Conservation (phyloP, 208 protist genomes). For the Trypanosoma cruzi region DNA sequence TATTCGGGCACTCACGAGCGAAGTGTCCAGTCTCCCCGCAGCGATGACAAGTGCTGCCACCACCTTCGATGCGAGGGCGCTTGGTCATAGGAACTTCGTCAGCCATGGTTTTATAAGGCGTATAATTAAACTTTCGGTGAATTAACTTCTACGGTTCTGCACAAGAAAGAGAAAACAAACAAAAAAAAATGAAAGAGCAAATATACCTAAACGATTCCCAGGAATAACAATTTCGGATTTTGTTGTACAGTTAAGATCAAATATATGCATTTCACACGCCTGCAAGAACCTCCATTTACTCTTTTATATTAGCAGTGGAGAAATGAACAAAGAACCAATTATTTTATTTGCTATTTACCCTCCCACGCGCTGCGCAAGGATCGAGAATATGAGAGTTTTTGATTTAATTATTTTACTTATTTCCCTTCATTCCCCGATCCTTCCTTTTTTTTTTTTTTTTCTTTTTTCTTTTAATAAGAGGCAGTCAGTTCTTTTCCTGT, state of each 20-base stretch:
- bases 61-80: slow-evolving; percentile 31
- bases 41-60: slow-evolving; percentile 47
- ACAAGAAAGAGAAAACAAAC: background rate
- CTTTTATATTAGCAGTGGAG: background rate
- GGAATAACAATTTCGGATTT: no score
- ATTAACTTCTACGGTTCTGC: background rate
- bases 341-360: slow-evolving; percentile 1
- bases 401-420: no score
- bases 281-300: background rate
- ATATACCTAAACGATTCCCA: no score
- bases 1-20: slow-evolving; percentile 46
- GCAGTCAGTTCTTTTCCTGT: no score
- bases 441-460: no score
- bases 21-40: slow-evolving; percentile 83
- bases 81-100: slow-evolving; percentile 39
- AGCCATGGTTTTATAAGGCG: slow-evolving; percentile 35
- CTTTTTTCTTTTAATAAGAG: no score
- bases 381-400: no score
- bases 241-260: no score
- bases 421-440: no score
- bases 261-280: no score
- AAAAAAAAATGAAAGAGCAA: background rate
- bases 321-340: background rate
- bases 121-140: background rate
- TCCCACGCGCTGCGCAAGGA: no score